phyloP scores from a whole-genome alignment of 2,329 filamentous ascomycete genomes.

The Colletotrichum chrysophilum region DNA sequence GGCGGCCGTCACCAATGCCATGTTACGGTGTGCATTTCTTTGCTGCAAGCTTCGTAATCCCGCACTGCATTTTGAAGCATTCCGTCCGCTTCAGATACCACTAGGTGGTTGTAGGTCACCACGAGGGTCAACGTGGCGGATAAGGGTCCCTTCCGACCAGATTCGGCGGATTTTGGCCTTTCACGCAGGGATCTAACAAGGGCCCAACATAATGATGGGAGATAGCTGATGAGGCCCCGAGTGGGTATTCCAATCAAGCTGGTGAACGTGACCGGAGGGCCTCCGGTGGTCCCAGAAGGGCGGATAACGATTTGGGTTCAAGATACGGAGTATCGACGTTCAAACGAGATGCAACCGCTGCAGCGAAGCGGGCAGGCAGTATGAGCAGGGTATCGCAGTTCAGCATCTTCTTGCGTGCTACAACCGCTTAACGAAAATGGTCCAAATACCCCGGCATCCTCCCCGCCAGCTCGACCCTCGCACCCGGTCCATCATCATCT shows the following conservation, averaged over 20 bases:
- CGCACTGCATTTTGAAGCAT: neutral
- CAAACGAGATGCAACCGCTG: neutral
- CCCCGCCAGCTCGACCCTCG: neutral
- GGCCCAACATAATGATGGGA: neutral
- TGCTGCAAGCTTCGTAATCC: neutral
- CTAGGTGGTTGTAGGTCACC: neutral
- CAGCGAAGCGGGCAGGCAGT: neutral
- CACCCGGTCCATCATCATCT: neutral
- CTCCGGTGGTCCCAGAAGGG: constrained; percentile 1
- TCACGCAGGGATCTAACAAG: neutral
- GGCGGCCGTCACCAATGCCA: neutral
- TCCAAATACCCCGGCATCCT: neutral
- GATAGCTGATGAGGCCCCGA: neutral
- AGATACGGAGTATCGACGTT: neutral
- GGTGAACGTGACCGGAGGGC: neutral
- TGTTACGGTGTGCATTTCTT: neutral
- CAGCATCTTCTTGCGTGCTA: neutral
- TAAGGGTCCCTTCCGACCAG: neutral
- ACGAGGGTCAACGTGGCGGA: neutral
- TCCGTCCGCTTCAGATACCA: neutral
- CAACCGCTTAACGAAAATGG: neutral
- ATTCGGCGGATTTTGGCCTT: neutral
- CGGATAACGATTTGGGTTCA: neutral
- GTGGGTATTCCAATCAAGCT: neutral
- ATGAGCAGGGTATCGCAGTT: neutral